phyloP scores from a whole-genome alignment of 2,329 filamentous ascomycete genomes.

The Penicillium sp. region DNA sequence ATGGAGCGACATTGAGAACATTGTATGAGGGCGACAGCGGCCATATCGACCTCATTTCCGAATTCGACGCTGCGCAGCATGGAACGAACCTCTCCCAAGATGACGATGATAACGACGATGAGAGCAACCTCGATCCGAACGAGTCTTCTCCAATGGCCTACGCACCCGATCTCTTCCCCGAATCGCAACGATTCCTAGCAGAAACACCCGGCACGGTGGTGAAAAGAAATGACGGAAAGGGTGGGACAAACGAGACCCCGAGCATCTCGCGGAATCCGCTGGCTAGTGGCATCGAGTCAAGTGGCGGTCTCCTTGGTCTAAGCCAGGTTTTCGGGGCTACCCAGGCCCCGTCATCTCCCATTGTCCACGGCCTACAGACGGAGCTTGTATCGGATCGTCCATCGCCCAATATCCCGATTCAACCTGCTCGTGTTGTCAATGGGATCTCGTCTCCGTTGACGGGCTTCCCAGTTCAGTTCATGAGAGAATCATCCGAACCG shows the following conservation, averaged over 20 bases:
- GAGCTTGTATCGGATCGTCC: conserved; percentile 49
- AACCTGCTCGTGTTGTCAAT: conserved; percentile 36
- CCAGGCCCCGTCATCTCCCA: conserved; percentile 49
- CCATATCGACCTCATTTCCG: conserved; percentile 45
- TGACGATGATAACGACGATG: conserved; percentile 42
- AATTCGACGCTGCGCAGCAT: conserved; percentile 33
- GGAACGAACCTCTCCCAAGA: conserved; percentile 50
- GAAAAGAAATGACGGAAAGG: conserved; percentile 35
- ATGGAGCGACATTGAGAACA: conserved; percentile 40
- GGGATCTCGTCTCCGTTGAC: conserved; percentile 42
- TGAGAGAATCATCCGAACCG: conserved; percentile 43
- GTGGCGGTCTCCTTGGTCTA: conserved; percentile 44
- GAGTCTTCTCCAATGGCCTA: conserved; percentile 41
- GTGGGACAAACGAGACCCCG: conserved; percentile 38
- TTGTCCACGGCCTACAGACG: conserved; percentile 36
- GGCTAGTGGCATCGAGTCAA: conserved; percentile 36
- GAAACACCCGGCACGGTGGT: conserved; percentile 43
- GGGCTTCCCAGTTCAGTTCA: conserved; percentile 33
- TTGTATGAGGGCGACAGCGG: conserved; percentile 45
- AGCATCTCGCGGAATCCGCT: conserved; percentile 46
- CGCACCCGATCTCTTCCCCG: conserved; percentile 45
- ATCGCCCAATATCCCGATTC: conserved; percentile 50
- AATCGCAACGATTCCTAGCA: conserved; percentile 48
- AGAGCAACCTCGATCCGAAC: conserved; percentile 32
- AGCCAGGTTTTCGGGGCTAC: conserved; percentile 52